phyloP scores from a whole-genome alignment of 305 asterid species.

The Fraxinus paxiana region DNA sequence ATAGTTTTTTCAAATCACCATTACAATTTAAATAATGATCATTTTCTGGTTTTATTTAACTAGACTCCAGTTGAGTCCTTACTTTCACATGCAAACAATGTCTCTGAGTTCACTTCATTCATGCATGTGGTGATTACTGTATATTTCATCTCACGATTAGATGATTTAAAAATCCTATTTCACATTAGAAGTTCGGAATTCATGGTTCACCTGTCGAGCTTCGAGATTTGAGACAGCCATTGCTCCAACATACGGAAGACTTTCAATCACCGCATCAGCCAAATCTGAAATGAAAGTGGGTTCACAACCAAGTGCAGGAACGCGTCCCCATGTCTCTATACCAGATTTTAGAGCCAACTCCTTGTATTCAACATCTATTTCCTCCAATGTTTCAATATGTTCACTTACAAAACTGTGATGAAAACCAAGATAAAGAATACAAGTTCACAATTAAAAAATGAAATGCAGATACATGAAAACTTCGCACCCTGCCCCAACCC shows the following conservation, averaged over 20 bases:
- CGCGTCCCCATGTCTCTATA: slow-evolving; percentile 88
- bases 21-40: not conserved
- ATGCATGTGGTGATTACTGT: not conserved
- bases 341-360: slow-evolving; percentile 92
- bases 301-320: slow-evolving; percentile 92
- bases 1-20: not conserved
- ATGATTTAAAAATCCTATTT: not conserved
- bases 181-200: not conserved
- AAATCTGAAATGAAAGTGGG: slow-evolving; percentile 88
- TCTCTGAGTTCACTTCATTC: not conserved
- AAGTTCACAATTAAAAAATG: slow-evolving; percentile 6
- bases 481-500: not conserved
- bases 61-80: not conserved
- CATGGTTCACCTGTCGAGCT: slow-evolving; percentile 76
- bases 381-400: slow-evolving; percentile 95
- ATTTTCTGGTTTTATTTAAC: not conserved
- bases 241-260: slow-evolving; percentile 99
- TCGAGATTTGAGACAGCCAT: slow-evolving; percentile 97
- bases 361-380: slow-evolving; percentile 96
- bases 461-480: slow-evolving; percentile 4
- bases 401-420: slow-evolving; percentile 83
- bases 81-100: not conserved
- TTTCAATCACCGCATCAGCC: slow-evolving; percentile 97
- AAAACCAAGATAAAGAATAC: slow-evolving; percentile 18
- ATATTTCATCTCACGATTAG: not conserved